phyloP scores from a whole-genome alignment of 176 grass and related monocot species.

The Melocanna baccifera region DNA sequence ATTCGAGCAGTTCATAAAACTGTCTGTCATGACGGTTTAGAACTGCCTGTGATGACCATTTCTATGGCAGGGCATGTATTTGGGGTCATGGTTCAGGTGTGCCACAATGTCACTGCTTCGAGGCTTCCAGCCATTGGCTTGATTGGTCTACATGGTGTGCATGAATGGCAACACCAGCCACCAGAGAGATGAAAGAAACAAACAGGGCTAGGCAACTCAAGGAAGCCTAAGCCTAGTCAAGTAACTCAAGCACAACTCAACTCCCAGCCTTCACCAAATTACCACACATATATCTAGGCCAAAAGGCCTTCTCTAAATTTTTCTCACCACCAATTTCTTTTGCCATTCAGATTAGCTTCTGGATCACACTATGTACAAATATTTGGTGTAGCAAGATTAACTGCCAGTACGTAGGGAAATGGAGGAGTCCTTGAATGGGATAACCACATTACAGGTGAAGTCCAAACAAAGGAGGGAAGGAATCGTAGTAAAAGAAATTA shows the following conservation, averaged over 20 bases:
- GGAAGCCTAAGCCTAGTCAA: too few species aligned
- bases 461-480: not conserved
- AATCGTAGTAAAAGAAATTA: not conserved
- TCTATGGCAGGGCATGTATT: too few species aligned
- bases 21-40: too few species aligned
- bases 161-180: not conserved
- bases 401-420: not conserved
- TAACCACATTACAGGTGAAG: not conserved
- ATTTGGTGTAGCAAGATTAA: not conserved
- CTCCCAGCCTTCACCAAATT: not conserved
- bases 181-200: not conserved
- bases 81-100: constrained; percentile 31
- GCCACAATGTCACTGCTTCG: not conserved
- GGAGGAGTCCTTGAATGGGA: not conserved
- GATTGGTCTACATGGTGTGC: not conserved
- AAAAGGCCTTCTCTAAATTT: not conserved
- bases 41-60: too few species aligned
- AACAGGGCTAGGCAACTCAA: not conserved
- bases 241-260: not conserved
- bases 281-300: not conserved
- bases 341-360: not conserved
- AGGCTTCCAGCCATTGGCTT: not conserved
- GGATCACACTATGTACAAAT: not conserved
- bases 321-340: not conserved
- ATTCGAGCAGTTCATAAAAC: too few species aligned